Conservation (phyloP, 2,329 filamentous ascomycete species). For the Alternaria sp. region DNA sequence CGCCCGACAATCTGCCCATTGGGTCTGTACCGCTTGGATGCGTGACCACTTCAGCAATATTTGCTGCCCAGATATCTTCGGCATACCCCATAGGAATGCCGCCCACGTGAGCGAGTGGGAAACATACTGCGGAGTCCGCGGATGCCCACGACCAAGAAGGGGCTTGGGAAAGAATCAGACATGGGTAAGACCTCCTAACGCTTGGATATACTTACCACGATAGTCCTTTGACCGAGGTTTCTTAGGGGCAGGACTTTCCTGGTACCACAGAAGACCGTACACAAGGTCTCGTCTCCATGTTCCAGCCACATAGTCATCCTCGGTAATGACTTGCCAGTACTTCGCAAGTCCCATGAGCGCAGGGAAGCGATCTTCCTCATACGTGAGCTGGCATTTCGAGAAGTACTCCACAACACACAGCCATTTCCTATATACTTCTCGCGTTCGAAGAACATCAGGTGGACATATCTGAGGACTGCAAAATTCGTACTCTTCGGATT, state of each 20-base stretch:
- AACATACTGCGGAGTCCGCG: not conserved
- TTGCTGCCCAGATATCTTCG: not conserved
- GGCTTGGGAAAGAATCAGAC: not conserved
- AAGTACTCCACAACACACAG: not conserved
- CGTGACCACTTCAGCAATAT: not conserved
- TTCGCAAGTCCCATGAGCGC: not conserved
- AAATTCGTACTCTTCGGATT: no score
- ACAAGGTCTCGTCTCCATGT: not conserved
- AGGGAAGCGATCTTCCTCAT: not conserved
- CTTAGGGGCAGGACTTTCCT: fast-evolving
- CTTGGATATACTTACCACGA: not conserved
- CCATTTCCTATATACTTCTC: not conserved
- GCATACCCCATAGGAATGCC: fast-evolving
- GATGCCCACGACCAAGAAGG: not conserved
- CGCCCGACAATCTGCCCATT: not conserved
- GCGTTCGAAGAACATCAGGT: not conserved
- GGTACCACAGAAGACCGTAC: not conserved
- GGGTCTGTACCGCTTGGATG: not conserved
- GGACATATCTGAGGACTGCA: fast-evolving
- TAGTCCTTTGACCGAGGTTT: not conserved
- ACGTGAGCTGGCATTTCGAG: not conserved
- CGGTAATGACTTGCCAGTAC: not conserved
- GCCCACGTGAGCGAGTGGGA: not conserved
- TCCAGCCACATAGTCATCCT: not conserved
- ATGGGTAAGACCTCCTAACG: not conserved